A percentile compares a stretch with the other conserved stretches of the same genome.
Conservation (phyloP, 176 grass and related monocot species). For the Raddia distichophylla region DNA sequence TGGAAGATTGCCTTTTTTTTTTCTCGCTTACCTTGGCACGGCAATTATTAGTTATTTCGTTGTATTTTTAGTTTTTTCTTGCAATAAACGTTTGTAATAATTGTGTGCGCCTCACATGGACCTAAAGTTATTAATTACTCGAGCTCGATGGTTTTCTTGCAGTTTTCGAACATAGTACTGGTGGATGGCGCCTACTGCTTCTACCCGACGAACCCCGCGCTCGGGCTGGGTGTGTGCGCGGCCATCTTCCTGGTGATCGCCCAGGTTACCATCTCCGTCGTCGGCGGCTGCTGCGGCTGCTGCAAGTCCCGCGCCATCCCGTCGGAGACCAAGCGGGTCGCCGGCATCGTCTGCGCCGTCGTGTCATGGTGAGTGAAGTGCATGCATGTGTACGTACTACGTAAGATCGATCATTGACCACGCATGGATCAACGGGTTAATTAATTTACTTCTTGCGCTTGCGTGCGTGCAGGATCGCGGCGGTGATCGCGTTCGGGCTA, state of each 20-base stretch:
- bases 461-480: slow-evolving; percentile 12
- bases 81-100: too few relatives aligned
- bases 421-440: too few relatives aligned
- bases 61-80: too few relatives aligned
- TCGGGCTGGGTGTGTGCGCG: slow-evolving; percentile 32
- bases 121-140: not conserved
- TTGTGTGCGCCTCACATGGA: too few relatives aligned
- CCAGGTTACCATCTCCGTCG: slow-evolving; percentile 29
- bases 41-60: too few relatives aligned
- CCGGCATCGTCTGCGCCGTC: slow-evolving; percentile 25
- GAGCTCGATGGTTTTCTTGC: not conserved
- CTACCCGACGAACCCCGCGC: slow-evolving; percentile 13
- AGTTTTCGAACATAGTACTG: slow-evolving; percentile 1
- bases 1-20: too few relatives aligned
- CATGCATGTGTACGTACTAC: too few relatives aligned
- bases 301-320: slow-evolving; percentile 38
- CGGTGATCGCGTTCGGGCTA: slow-evolving; percentile 25
- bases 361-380: slow-evolving; percentile 29
- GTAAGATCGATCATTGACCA: too few relatives aligned
- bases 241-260: slow-evolving; percentile 31
- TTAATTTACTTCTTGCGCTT: too few relatives aligned
- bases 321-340: slow-evolving; percentile 10
- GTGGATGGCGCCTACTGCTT: not conserved
- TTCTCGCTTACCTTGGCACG: too few relatives aligned
- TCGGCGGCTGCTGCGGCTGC: slow-evolving; percentile 47